Base-by-base conservation (phyloP, 768 basidiomycete genomes). In the Tricholoma sp. region DNA sequence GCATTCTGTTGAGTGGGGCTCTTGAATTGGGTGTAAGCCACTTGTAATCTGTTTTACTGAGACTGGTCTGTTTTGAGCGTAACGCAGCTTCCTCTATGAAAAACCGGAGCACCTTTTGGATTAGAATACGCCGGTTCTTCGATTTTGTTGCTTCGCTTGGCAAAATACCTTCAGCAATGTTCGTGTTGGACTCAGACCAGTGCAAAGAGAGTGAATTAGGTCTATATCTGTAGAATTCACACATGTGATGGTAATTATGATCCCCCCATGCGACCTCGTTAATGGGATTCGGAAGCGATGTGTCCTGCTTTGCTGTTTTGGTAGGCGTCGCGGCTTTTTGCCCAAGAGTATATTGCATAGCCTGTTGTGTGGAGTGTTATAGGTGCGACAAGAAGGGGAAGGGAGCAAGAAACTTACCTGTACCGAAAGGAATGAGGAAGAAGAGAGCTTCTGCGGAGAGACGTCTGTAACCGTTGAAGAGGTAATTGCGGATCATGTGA, bases 401-500 rank as follows among this genome's bases (percentile, higher is more conserved):
- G 34, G 52, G 18, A 45, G 27, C 10, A 29, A 10, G 27, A n/a
- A 34, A 81, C 90, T 67, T 52, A 95, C 94, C 92, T 53, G 84
- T 63, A 43, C 78, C 84, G 63, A 94, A 80, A 16, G 94, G 94
- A 59, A 92, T 69, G 53, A 83, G 76, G 73, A 88, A 91, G 76
- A 94, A 94, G 41, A 90, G 75, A 31, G 83, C 76, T 68, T 94
- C 88, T 56, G 78, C 77, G 39, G 84, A 83, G 52, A 93, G 70
- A 60, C 94, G 85, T 54, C 79, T 80, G 79, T 86, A 89, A 35
- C 92, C 94, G 73, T 93, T 93, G 81, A 94, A 91, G 64, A 93
- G 68, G 78, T 91, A 96, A 62, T 73, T 83, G 55, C 79, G 78
- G 67, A 94, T 69, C 66, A 85, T 82, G 55, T 88, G 77, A 50